A percentile compares a stretch with the other conserved stretches of the same genome.
phyloP scores from a whole-genome alignment of 805 yeast genomes.

The Lipomyces oligophaga region DNA sequence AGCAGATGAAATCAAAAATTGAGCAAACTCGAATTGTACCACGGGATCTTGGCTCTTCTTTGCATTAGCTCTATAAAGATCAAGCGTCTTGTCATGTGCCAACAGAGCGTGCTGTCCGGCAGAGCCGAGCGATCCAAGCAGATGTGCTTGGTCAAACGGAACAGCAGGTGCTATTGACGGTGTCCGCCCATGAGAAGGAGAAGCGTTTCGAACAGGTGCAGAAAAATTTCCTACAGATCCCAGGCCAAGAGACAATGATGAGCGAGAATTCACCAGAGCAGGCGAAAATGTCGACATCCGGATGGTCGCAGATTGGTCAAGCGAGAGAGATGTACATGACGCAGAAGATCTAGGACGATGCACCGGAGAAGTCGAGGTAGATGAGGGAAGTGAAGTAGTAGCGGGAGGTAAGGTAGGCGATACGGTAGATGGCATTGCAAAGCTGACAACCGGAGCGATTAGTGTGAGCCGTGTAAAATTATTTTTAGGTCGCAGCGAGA shows the following conservation, averaged over 20 bases:
- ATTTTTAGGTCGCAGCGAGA: no score
- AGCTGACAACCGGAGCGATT: no score
- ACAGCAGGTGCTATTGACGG: constrained; percentile 22
- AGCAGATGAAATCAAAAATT: constrained; percentile 83
- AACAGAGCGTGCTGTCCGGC: constrained; percentile 41
- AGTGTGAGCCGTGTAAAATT: no score
- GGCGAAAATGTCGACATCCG: constrained; percentile 1
- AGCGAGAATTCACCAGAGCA: constrained; percentile 9
- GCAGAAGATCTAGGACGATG: constrained; percentile 12
- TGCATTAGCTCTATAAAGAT: constrained; percentile 80
- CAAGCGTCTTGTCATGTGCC: constrained; percentile 79
- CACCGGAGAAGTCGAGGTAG: constrained; percentile 9
- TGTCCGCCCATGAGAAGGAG: constrained; percentile 10
- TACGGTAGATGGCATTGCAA: no score
- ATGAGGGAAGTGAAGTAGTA: neutral
- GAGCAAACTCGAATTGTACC: constrained; percentile 86
- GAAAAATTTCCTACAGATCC: neutral
- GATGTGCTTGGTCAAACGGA: constrained; percentile 24
- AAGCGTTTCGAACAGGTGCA: neutral
- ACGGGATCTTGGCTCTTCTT: constrained; percentile 79
- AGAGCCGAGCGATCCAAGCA: constrained; percentile 21
- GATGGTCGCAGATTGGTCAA: neutral
- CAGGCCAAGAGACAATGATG: constrained; percentile 6
- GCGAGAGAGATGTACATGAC: constrained; percentile 4
- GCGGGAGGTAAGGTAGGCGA: neutral